Conservation (phyloP, 2,329 filamentous ascomycete species). For the Aspergillus eucalypticola region DNA sequence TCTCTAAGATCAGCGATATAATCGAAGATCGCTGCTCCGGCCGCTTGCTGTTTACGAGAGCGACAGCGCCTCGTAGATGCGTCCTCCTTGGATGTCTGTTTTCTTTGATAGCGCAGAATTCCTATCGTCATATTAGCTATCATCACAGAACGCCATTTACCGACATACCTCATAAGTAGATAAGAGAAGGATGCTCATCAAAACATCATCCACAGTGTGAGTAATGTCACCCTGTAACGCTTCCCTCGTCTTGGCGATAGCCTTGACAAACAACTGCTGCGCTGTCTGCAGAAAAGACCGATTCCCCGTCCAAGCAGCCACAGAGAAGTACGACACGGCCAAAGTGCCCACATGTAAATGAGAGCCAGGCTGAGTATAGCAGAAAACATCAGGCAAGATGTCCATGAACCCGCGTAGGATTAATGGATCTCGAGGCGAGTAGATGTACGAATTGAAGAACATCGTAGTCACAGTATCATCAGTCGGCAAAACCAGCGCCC, state of each 20-base stretch:
- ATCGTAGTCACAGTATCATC: constrained; percentile 30
- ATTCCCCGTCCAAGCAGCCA: constrained; percentile 33
- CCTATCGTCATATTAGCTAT: constrained; percentile 14
- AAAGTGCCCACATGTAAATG: constrained; percentile 25
- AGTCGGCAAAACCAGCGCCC: constrained; percentile 22
- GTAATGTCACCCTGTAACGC: constrained; percentile 23
- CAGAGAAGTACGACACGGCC: constrained; percentile 32
- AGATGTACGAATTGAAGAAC: constrained; percentile 34
- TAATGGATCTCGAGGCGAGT: constrained; percentile 27
- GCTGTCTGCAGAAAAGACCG: constrained; percentile 22
- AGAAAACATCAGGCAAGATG: constrained; percentile 26
- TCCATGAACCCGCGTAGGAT: constrained; percentile 32
- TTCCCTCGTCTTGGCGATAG: constrained; percentile 27
- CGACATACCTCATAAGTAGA: constrained; percentile 31
- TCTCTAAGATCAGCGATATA: constrained; percentile 20
- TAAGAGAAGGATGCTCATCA: constrained; percentile 30
- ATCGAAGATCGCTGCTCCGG: constrained; percentile 16
- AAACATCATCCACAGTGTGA: constrained; percentile 22
- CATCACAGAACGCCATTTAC: too few relatives aligned
- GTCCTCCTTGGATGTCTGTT: constrained; percentile 23
- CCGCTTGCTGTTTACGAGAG: constrained; percentile 27
- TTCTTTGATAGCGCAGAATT: constrained; percentile 29
- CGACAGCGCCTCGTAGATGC: constrained; percentile 32
- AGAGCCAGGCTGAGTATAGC: constrained; percentile 21
- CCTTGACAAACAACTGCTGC: constrained; percentile 26